A percentile compares a stretch with the other conserved stretches of the same genome.
These are phyloP conservation scores for Sphaerostilbella broomeana DNA, from an alignment of 2,329 filamentous ascomycete genomes.

Conservation along the genomic window DNA sequence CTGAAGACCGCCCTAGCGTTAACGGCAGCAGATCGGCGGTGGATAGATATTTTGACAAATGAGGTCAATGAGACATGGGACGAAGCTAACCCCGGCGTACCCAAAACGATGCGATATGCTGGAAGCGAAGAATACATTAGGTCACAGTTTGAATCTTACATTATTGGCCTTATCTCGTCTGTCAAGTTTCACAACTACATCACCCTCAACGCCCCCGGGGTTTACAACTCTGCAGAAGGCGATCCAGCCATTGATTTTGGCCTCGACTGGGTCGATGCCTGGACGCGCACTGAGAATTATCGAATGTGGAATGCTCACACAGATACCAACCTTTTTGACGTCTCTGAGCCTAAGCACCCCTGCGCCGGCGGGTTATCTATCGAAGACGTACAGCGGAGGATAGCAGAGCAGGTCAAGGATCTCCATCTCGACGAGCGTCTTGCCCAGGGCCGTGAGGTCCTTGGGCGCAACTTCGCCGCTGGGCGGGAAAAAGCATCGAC, in stretches of 20 bases:
- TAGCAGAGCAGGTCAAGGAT: constrained; percentile 88
- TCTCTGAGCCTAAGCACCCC: constrained; percentile 87
- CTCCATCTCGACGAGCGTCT: constrained; percentile 89
- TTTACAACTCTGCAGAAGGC: constrained; percentile 65
- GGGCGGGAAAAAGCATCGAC: constrained; percentile 83
- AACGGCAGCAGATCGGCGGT: constrained; percentile 80
- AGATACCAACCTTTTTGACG: constrained; percentile 86
- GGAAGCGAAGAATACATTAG: constrained; percentile 97
- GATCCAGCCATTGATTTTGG: constrained; percentile 83
- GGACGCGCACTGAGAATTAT: constrained; percentile 86
- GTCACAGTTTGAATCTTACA: constrained; percentile 93
- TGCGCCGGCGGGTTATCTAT: constrained; percentile 89
- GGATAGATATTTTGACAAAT: constrained; percentile 94
- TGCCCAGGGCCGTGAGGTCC: constrained; percentile 71
- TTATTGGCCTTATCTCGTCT: constrained; percentile 78
- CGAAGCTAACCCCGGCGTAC: constrained; percentile 75
- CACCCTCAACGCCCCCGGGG: constrained; percentile 53
- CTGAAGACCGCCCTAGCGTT: constrained; percentile 69
- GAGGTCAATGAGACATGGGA: constrained; percentile 97
- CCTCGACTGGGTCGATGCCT: constrained; percentile 76
- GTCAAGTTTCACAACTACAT: constrained; percentile 82
- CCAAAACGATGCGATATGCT: constrained; percentile 91
- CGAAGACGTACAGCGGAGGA: constrained; percentile 84
- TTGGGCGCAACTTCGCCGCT: constrained; percentile 83
- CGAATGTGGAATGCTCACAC: constrained; percentile 75